A percentile compares a stretch with the other conserved stretches of the same genome.
phyloP scores from a whole-genome alignment of 1,284 basidiomycete species.

The Acaromyces ingoldii region DNA sequence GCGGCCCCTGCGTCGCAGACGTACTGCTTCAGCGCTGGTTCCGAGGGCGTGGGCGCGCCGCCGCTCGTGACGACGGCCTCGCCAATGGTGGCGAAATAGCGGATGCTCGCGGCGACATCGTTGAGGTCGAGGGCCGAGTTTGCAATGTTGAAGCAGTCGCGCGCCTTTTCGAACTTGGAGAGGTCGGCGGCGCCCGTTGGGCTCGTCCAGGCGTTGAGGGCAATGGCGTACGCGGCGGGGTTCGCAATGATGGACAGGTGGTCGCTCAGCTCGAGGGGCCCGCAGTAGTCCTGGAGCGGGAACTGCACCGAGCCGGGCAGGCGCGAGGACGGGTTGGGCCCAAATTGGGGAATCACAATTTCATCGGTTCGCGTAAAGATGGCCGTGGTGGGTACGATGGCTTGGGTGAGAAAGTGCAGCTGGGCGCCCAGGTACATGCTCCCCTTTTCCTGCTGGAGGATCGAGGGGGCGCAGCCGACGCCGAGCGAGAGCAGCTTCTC shows the following conservation, averaged over 20 bases:
- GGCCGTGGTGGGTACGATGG: slow-evolving; percentile 11
- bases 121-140: neutral
- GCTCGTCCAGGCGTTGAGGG: slow-evolving; percentile 3
- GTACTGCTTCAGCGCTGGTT: slow-evolving; percentile 2
- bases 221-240: slow-evolving; percentile 8
- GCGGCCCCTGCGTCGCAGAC: neutral
- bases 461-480: slow-evolving; percentile 5
- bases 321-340: slow-evolving; percentile 5
- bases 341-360: slow-evolving; percentile 12
- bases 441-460: slow-evolving; percentile 9
- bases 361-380: slow-evolving; percentile 15
- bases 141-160: slow-evolving; percentile 2
- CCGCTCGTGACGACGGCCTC: neutral
- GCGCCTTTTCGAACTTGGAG: neutral
- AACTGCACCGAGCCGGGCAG: slow-evolving; percentile 8
- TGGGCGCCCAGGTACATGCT: slow-evolving; percentile 6
- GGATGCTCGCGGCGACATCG: neutral
- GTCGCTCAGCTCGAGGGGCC: slow-evolving; percentile 3
- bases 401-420: slow-evolving; percentile 1
- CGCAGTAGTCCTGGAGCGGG: slow-evolving; percentile 9
- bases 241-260: slow-evolving; percentile 10
- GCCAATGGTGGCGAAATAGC: neutral
- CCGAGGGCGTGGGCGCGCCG: neutral
- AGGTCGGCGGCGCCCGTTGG: neutral
- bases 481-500: slow-evolving; percentile 4